phyloP scores from a whole-genome alignment of 2,329 filamentous ascomycete species.

The Colletotrichum navitas region DNA sequence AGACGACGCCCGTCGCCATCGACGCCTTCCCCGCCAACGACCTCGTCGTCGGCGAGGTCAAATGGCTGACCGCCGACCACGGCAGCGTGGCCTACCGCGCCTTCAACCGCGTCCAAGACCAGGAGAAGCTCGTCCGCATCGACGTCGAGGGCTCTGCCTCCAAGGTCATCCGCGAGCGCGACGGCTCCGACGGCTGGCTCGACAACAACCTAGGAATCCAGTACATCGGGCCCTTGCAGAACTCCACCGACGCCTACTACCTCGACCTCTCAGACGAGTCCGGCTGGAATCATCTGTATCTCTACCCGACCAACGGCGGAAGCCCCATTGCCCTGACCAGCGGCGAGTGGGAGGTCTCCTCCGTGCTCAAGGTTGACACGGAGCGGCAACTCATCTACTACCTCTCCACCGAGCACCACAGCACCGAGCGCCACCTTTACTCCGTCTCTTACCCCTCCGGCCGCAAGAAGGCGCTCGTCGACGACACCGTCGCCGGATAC shows the following conservation, averaged over 20 bases:
- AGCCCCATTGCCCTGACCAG: slow-evolving; percentile 69
- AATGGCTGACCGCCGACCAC: slow-evolving; percentile 74
- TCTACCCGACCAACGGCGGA: slow-evolving; percentile 70
- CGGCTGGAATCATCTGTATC: slow-evolving; percentile 75
- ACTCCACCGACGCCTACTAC: slow-evolving; percentile 63
- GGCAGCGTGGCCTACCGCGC: slow-evolving; percentile 73
- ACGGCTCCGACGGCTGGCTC: slow-evolving; percentile 72
- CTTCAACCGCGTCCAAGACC: slow-evolving; percentile 77
- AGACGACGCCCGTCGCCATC: slow-evolving; percentile 61
- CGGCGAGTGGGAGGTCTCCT: slow-evolving; percentile 74
- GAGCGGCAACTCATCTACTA: slow-evolving; percentile 71
- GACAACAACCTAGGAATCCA: slow-evolving; percentile 69
- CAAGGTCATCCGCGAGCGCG: slow-evolving; percentile 65
- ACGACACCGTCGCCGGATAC: slow-evolving; percentile 68
- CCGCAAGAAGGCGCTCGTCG: slow-evolving; percentile 70
- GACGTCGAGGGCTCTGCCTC: slow-evolving; percentile 62
- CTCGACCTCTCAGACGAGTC: slow-evolving; percentile 75
- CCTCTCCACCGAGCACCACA: slow-evolving; percentile 73
- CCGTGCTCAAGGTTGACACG: slow-evolving; percentile 71
- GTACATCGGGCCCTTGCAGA: slow-evolving; percentile 64
- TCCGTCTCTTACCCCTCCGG: slow-evolving; percentile 70
- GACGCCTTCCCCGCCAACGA: slow-evolving; percentile 71
- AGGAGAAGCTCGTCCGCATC: slow-evolving; percentile 72
- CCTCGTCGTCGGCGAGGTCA: slow-evolving; percentile 75
- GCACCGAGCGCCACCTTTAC: slow-evolving; percentile 76